phyloP scores from a whole-genome alignment of 2,329 filamentous ascomycete genomes.

The Claviceps citrina region DNA sequence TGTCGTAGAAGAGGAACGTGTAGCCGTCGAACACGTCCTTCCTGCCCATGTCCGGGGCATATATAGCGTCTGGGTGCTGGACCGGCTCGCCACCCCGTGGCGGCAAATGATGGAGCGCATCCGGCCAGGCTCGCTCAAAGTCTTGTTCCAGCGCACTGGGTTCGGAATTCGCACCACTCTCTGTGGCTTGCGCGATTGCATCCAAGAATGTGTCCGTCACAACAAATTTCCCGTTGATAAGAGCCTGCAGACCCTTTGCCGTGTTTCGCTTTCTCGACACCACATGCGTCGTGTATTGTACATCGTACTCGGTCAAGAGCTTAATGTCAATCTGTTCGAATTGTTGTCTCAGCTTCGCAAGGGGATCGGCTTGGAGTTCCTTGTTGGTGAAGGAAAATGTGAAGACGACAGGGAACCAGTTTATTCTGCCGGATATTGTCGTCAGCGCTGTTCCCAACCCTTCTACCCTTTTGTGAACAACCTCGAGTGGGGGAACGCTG shows the following conservation, averaged over 20 bases:
- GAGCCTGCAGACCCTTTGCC: conserved; percentile 67
- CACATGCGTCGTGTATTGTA: conserved; percentile 65
- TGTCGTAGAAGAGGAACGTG: conserved; percentile 75
- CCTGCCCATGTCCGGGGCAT: conserved; percentile 52
- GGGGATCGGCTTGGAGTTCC: conserved; percentile 50
- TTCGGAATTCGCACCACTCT: conserved; percentile 31
- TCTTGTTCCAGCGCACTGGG: conserved; percentile 55
- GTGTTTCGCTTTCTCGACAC: conserved; percentile 84
- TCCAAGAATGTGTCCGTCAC: conserved; percentile 62
- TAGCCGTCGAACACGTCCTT: conserved; percentile 68
- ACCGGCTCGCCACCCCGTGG: conserved; percentile 61
- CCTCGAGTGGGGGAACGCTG: too few species aligned
- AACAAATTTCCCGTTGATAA: conserved; percentile 67
- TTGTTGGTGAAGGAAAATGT: conserved; percentile 57
- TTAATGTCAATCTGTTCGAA: conserved; percentile 86
- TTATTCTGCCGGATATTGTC: conserved; percentile 36
- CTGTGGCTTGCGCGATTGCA: conserved; percentile 48
- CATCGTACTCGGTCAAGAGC: conserved; percentile 56
- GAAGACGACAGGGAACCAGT: conserved; percentile 68
- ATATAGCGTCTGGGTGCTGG: conserved; percentile 49
- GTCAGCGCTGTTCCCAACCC: background rate
- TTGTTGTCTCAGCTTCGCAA: conserved; percentile 43
- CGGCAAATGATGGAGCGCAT: conserved; percentile 56
- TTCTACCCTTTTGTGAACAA: too few species aligned
- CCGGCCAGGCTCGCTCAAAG: conserved; percentile 66